Evolutionary conservation across 148 eudicot genomes (phyloP).

Genomic region (Vaccinium darrowii): DNA sequence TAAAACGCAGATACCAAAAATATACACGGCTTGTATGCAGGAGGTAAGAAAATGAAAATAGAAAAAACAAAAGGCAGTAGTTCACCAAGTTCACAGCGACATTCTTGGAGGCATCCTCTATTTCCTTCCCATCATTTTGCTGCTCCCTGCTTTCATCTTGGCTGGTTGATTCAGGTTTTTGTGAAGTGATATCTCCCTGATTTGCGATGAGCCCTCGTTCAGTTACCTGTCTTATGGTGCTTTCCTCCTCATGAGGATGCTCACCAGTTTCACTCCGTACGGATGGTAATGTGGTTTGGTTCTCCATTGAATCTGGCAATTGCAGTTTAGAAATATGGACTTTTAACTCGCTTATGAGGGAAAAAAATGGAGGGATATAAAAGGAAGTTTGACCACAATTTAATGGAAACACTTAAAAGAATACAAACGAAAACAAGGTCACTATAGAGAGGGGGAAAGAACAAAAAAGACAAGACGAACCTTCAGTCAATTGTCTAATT

Average conservation of each 20-base stretch:
- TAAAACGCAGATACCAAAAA: background rate
- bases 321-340: background rate
- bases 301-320: conserved; percentile 34
- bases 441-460: background rate
- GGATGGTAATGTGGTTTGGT: conserved; percentile 23
- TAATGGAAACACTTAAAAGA: background rate
- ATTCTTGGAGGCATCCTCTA: background rate
- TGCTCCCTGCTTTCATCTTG: conserved; percentile 14
- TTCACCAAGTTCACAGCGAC: conserved; percentile 17
- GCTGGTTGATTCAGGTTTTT: conserved; percentile 13
- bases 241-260: conserved; percentile 23
- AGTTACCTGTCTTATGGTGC: conserved; percentile 56
- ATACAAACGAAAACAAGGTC: background rate
- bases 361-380: background rate
- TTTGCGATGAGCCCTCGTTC: conserved; percentile 23
- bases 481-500: conserved; percentile 57
- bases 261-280: background rate
- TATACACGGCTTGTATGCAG: background rate
- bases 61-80: background rate
- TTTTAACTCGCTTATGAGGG: background rate
- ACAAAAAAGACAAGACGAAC: conserved; percentile 23
- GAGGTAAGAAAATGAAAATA: background rate
- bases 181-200: background rate
- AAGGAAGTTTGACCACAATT: background rate
- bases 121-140: conserved; percentile 3